phyloP scores from a whole-genome alignment of 164 flowering plant species.

The Santalum album region DNA sequence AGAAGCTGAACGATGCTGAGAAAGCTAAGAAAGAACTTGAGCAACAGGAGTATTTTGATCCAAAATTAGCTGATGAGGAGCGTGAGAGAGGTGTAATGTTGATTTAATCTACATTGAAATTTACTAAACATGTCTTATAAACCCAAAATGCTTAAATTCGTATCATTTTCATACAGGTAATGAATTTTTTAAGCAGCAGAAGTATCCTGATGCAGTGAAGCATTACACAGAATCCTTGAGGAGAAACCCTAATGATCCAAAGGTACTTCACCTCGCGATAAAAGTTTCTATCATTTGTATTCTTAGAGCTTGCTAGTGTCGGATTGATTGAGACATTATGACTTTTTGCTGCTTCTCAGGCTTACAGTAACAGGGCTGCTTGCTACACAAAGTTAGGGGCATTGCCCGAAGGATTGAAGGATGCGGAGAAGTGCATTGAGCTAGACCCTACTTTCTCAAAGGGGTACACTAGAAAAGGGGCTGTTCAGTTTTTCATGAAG shows the following conservation, averaged over 20 bases:
- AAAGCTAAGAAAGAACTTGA: slow-evolving; percentile 89
- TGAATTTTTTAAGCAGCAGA: slow-evolving; percentile 79
- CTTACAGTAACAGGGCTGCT: slow-evolving; percentile 94
- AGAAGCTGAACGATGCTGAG: slow-evolving; percentile 91
- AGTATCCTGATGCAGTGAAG: slow-evolving; percentile 83
- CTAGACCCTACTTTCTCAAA: slow-evolving; percentile 90
- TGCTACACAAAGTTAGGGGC: slow-evolving; percentile 93
- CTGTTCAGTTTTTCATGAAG: slow-evolving; percentile 92
- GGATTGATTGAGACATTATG: not conserved
- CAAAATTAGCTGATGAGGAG: slow-evolving; percentile 82
- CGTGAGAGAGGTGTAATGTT: slow-evolving; percentile 78
- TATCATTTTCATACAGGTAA: slow-evolving; percentile 48
- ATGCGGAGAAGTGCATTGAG: slow-evolving; percentile 97
- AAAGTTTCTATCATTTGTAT: not conserved
- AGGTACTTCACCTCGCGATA: slow-evolving; percentile 27
- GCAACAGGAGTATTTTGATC: slow-evolving; percentile 89
- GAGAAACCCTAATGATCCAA: slow-evolving; percentile 85
- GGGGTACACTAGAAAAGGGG: slow-evolving; percentile 92
- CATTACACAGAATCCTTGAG: slow-evolving; percentile 88
- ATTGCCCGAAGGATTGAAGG: slow-evolving; percentile 88
- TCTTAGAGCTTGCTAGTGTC: not conserved
- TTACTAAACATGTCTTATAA: no score
- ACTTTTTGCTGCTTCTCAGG: slow-evolving; percentile 31
- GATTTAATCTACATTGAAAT: no score
- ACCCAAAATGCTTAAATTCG: no score